These are phyloP conservation scores for Angomonas ambiguus DNA, from an alignment of 208 protist species.

Conservation along the genomic window DNA sequence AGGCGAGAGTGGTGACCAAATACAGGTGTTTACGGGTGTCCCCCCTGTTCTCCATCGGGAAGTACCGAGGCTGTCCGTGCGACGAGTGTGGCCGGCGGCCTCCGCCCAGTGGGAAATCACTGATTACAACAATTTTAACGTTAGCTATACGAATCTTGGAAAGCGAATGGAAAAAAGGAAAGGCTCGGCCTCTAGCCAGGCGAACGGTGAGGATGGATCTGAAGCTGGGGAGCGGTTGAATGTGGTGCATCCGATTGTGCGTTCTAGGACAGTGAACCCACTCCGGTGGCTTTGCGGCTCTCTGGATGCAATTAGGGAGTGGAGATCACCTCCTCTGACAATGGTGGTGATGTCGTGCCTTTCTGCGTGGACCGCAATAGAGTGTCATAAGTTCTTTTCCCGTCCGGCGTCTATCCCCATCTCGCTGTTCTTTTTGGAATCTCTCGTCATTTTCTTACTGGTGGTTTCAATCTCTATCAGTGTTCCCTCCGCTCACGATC, in stretches of 20 bases:
- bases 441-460: neutral
- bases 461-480: neutral
- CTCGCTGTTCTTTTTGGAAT: neutral
- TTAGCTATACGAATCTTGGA: neutral
- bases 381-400: neutral
- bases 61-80: slow-evolving; percentile 18
- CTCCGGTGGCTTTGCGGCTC: slow-evolving; percentile 9
- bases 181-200: neutral
- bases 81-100: slow-evolving; percentile 12
- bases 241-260: neutral
- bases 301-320: slow-evolving; percentile 6
- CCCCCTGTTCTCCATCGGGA: slow-evolving; percentile 7
- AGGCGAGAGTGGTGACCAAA: slow-evolving; percentile 12
- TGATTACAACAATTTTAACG: slow-evolving; percentile 9
- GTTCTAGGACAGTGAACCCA: slow-evolving; percentile 5
- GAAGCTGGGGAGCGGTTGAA: neutral
- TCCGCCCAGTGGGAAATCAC: slow-evolving; percentile 6
- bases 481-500: neutral
- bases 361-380: neutral
- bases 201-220: neutral
- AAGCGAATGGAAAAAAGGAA: neutral
- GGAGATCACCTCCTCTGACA: neutral
- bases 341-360: neutral
- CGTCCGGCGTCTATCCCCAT: neutral
- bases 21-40: slow-evolving; percentile 16